Evolutionary conservation across 1,284 basidiomycete species (phyloP).

Genomic region (Ustilago vetiveriae): DNA sequence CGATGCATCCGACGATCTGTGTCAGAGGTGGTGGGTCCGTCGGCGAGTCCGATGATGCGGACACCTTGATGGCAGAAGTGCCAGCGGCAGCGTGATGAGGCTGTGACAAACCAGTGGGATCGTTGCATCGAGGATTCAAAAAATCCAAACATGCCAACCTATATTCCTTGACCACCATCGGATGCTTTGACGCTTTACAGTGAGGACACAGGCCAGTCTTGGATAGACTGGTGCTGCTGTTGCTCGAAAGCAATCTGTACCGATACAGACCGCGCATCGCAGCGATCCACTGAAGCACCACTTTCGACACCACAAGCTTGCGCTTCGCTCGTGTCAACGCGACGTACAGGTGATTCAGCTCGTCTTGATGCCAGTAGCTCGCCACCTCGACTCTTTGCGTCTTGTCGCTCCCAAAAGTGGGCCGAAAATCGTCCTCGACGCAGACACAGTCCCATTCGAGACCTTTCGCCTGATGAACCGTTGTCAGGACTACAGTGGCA

Average conservation of each 20-base stretch:
- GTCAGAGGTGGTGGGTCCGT: slow-evolving; percentile 17
- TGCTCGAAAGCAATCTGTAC: slow-evolving; percentile 22
- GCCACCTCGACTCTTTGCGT: slow-evolving; percentile 40
- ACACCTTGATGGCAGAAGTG: not conserved
- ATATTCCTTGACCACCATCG: slow-evolving; percentile 28
- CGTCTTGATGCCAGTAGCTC: slow-evolving; percentile 46
- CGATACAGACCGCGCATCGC: slow-evolving; percentile 47
- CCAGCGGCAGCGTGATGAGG: not conserved
- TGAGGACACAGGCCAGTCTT: slow-evolving; percentile 27
- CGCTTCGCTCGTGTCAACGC: slow-evolving; percentile 56
- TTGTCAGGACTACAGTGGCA: slow-evolving; percentile 53
- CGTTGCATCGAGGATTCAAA: slow-evolving; percentile 31
- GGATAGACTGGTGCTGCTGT: slow-evolving; percentile 11
- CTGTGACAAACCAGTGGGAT: not conserved
- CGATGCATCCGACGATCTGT: slow-evolving; percentile 22
- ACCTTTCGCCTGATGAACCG: slow-evolving; percentile 62
- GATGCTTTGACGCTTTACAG: slow-evolving; percentile 32
- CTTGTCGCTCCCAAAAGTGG: slow-evolving; percentile 28
- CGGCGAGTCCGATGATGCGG: not conserved
- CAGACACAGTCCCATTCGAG: slow-evolving; percentile 61
- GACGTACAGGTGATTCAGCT: slow-evolving; percentile 60
- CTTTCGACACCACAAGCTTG: slow-evolving; percentile 37
- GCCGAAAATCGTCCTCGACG: slow-evolving; percentile 59
- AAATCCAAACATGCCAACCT: slow-evolving; percentile 35
- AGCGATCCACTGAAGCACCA: slow-evolving; percentile 52